Conservation (phyloP, 2,329 filamentous ascomycete genomes). For the Plectosphaerella plurivora region DNA sequence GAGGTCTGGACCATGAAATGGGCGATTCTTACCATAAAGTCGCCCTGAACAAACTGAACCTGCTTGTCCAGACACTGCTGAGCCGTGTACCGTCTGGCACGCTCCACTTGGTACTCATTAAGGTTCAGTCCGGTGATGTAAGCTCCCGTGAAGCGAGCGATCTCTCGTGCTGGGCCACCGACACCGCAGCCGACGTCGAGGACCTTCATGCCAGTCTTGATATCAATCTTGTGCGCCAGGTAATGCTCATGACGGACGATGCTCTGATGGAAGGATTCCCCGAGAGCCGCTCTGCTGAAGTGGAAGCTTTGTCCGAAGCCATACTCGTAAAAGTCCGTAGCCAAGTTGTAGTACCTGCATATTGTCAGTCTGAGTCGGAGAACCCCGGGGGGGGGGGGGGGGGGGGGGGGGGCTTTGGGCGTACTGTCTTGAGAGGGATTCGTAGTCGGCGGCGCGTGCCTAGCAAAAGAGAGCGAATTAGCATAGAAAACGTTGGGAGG, state of each 20-base stretch:
- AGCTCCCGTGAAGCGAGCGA: conserved; percentile 88
- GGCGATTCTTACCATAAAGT: conserved; percentile 72
- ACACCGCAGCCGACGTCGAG: conserved; percentile 97
- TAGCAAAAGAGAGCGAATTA: conserved; percentile 25
- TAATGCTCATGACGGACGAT: conserved; percentile 98
- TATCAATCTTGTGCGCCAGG: conserved; percentile 82
- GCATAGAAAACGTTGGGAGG: not conserved
- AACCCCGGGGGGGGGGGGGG: not conserved
- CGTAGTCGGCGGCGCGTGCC: conserved; percentile 83
- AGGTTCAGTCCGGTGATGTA: conserved; percentile 94
- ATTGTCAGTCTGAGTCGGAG: not conserved
- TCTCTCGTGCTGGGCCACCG: conserved; percentile 90
- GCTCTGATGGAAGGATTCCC: conserved; percentile 84
- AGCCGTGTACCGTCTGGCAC: conserved; percentile 78
- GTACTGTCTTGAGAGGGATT: conserved; percentile 87
- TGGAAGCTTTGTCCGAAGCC: conserved; percentile 97
- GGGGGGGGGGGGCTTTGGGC: conserved; percentile 30
- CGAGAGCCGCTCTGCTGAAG: conserved; percentile 88
- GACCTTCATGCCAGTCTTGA: conserved; percentile 83
- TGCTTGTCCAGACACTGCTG: conserved; percentile 79
- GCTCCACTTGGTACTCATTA: conserved; percentile 98
- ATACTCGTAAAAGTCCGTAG: conserved; percentile 95
- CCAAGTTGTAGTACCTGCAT: conserved; percentile 89
- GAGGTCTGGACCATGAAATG: too few relatives aligned
- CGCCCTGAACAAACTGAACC: conserved; percentile 84